Evolutionary conservation across 108 stramenopile species (phyloP).

Genomic region (Discostella pseudostelligera): DNA sequence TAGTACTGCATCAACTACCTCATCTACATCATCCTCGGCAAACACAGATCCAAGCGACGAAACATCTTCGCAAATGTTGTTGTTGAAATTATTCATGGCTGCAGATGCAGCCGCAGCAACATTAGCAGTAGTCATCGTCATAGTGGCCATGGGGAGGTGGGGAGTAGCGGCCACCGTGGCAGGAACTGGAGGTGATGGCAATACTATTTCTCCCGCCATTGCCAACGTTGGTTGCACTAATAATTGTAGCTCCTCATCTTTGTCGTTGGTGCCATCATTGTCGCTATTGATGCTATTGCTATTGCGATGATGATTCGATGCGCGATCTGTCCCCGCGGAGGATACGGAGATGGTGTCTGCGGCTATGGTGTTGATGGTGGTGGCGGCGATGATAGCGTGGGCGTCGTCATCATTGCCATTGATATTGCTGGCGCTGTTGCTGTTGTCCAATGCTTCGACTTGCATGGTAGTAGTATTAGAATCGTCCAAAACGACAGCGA

Average conservation of each 20-base stretch:
- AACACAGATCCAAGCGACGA: neutral
- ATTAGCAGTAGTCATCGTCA: neutral
- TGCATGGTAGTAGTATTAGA: too few relatives aligned
- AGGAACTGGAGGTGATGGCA: constrained; percentile 3
- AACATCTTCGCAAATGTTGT: neutral
- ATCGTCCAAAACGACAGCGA: too few relatives aligned
- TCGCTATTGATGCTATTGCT: neutral
- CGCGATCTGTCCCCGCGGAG: constrained; percentile 33
- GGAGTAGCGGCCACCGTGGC: constrained; percentile 10
- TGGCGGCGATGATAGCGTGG: too few relatives aligned
- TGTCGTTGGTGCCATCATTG: neutral
- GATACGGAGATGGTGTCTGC: constrained; percentile 1
- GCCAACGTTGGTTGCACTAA: too few relatives aligned
- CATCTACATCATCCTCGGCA: too few relatives aligned
- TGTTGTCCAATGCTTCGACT: too few relatives aligned
- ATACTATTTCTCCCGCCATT: too few relatives aligned
- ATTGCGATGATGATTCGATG: constrained; percentile 18
- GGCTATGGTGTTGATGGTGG: neutral
- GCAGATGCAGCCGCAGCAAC: neutral
- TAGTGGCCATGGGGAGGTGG: constrained; percentile 13
- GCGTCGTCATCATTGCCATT: neutral
- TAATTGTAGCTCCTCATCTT: too few relatives aligned
- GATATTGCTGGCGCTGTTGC: neutral
- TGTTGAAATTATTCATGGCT: neutral
- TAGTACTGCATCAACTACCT: too few relatives aligned